phyloP scores from a whole-genome alignment of 805 yeast species.

The Barnettozyma vustinii region DNA sequence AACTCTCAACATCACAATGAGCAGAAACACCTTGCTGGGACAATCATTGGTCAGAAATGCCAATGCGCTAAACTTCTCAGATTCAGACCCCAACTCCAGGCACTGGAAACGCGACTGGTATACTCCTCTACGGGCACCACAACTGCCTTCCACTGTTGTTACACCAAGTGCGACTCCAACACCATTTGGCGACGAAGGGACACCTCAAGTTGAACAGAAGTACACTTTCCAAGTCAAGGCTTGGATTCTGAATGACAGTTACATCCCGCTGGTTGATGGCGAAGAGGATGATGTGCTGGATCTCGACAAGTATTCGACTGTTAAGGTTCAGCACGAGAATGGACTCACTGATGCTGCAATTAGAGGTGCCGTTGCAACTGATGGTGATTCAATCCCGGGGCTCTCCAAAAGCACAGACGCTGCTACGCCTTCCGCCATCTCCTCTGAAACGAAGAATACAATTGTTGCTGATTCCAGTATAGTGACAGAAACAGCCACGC shows the following conservation, averaged over 20 bases:
- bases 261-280: constrained; percentile 27
- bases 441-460: neutral
- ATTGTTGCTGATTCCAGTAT: neutral
- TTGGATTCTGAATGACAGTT: constrained; percentile 26
- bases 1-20: neutral
- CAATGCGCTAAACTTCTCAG: constrained; percentile 13
- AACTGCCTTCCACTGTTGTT: constrained; percentile 12
- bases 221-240: constrained; percentile 27
- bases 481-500: neutral
- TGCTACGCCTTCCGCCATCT: constrained; percentile 15
- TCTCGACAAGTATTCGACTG: constrained; percentile 32
- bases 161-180: constrained; percentile 22
- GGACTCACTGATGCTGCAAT: constrained; percentile 42
- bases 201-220: constrained; percentile 12
- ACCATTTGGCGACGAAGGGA: constrained; percentile 24
- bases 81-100: constrained; percentile 11
- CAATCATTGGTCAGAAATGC: constrained; percentile 26
- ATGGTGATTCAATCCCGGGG: constrained; percentile 41
- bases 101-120: constrained; percentile 28
- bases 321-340: constrained; percentile 17
- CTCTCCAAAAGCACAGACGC: constrained; percentile 27
- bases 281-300: constrained; percentile 41
- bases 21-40: constrained; percentile 18
- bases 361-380: constrained; percentile 48
- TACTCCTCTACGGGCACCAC: constrained; percentile 15